phyloP scores from a whole-genome alignment of 1,284 basidiomycete genomes.

The Anthracocystis setariae region DNA sequence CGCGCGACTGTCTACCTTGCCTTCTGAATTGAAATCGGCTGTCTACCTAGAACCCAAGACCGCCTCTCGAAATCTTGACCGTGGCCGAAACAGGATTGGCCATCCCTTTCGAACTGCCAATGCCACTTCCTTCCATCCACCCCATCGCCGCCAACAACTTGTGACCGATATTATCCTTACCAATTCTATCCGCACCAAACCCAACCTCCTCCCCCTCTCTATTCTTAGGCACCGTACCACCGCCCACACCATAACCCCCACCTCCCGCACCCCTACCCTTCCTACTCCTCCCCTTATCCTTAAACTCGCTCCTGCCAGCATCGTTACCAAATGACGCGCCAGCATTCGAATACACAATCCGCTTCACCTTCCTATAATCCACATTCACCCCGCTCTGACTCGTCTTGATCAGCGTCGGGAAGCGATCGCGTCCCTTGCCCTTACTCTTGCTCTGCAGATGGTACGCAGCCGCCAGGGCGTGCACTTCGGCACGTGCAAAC shows the following conservation, averaged over 20 bases:
- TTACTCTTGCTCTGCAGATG: conserved; percentile 53
- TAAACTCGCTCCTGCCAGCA: conserved; percentile 33
- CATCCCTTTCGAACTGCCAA: conserved; percentile 59
- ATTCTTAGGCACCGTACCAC: conserved; percentile 52
- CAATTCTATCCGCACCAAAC: conserved; percentile 62
- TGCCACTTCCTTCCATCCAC: conserved; percentile 62
- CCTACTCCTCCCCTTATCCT: conserved; percentile 25
- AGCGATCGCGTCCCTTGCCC: conserved; percentile 57
- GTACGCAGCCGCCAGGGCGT: conserved; percentile 63
- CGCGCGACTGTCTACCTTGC: no score
- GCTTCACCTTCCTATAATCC: conserved; percentile 47
- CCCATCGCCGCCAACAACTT: conserved; percentile 64
- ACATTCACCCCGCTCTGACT: conserved; percentile 39
- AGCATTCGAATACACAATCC: conserved; percentile 45
- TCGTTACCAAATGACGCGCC: conserved; percentile 53
- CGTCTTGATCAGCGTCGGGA: conserved; percentile 65
- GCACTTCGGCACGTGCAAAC: conserved; percentile 63
- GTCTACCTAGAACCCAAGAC: conserved; percentile 55
- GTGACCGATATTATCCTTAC: conserved; percentile 65
- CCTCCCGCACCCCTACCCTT: conserved; percentile 18
- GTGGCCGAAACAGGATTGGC: conserved; percentile 63
- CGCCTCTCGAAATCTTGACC: conserved; percentile 61
- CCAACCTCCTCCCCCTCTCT: conserved; percentile 64
- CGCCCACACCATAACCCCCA: conserved; percentile 38
- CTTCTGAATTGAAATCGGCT: no score